phyloP scores from a whole-genome alignment of 2,329 filamentous ascomycete genomes.

The Epichloe typhina region DNA sequence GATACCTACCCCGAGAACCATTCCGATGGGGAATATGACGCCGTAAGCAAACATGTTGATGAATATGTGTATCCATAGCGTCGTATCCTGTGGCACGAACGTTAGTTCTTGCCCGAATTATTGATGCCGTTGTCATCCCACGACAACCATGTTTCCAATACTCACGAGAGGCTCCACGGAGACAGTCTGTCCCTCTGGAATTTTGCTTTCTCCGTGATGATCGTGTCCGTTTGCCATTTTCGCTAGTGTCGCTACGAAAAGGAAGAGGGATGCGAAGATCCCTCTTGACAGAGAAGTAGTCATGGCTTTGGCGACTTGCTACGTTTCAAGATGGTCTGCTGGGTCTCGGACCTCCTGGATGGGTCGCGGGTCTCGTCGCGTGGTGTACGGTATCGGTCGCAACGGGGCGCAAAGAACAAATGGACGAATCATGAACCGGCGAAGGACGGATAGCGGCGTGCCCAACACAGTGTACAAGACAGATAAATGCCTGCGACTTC shows the following conservation, averaged over 20 bases:
- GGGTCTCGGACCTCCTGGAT: constrained; percentile 1
- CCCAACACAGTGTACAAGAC: constrained; percentile 7
- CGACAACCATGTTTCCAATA: constrained; percentile 3
- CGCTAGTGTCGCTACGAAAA: constrained; percentile 14
- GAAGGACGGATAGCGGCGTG: neutral
- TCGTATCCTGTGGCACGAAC: constrained; percentile 46
- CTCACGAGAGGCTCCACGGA: constrained; percentile 63
- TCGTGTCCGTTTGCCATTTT: constrained; percentile 29
- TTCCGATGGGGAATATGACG: constrained; percentile 82
- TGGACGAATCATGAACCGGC: neutral
- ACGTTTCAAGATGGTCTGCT: constrained; percentile 5
- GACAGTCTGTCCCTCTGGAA: constrained; percentile 55
- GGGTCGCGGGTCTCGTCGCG: neutral
- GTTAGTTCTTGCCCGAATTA: constrained; percentile 17
- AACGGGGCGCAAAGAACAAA: neutral
- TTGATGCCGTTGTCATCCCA: neutral
- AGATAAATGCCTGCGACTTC: constrained; percentile 11
- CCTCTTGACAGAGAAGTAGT: constrained; percentile 4
- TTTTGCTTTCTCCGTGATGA: constrained; percentile 35
- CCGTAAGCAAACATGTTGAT: constrained; percentile 80
- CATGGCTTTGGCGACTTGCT: constrained; percentile 10
- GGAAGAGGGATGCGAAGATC: constrained; percentile 9
- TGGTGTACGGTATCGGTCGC: neutral
- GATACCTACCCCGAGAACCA: constrained; percentile 77
- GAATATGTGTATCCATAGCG: constrained; percentile 88